Percentiles rank a stretch among this genome's conserved stretches.
phyloP scores from a whole-genome alignment of 1,139 yeast species.

The Debaryomyces singareniensis region DNA sequence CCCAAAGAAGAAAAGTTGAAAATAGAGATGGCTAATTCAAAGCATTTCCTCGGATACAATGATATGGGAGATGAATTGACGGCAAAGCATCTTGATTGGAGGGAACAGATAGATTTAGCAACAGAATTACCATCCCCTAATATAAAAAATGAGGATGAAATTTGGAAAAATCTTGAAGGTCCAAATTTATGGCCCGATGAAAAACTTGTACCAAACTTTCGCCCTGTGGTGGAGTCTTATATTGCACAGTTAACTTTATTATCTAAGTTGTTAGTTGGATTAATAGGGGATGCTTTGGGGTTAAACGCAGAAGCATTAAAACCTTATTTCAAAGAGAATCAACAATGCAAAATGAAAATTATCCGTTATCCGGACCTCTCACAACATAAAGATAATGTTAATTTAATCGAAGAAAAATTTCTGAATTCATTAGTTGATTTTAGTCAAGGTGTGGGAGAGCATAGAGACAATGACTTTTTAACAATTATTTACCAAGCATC shows the following conservation, averaged over 20 bases:
- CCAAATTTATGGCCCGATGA: slow-evolving; percentile 48
- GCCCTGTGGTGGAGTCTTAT: slow-evolving; percentile 29
- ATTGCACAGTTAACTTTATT: slow-evolving; percentile 32
- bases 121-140: slow-evolving; percentile 31
- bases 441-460: slow-evolving; percentile 11
- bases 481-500: slow-evolving; percentile 48
- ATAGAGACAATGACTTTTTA: slow-evolving; percentile 47
- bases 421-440: slow-evolving; percentile 5
- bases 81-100: slow-evolving; percentile 41
- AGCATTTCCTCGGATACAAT: slow-evolving; percentile 53
- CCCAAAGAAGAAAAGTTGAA: slow-evolving; percentile 37
- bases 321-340: slow-evolving; percentile 31
- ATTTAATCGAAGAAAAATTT: slow-evolving; percentile 10
- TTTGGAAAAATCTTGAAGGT: slow-evolving; percentile 45
- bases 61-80: slow-evolving; percentile 51
- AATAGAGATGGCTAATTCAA: slow-evolving; percentile 45
- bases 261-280: slow-evolving; percentile 25
- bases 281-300: slow-evolving; percentile 42
- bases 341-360: slow-evolving; percentile 36
- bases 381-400: background rate
- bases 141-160: slow-evolving; percentile 20
- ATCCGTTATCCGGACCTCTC: slow-evolving; percentile 30
- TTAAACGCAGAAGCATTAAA: slow-evolving; percentile 32
- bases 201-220: slow-evolving; percentile 34
- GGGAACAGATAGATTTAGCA: slow-evolving; percentile 53